These are phyloP conservation scores for Radiomyces spectabilis DNA, from an alignment of 192 early-diverging fungal genomes.

Conservation along the genomic window DNA sequence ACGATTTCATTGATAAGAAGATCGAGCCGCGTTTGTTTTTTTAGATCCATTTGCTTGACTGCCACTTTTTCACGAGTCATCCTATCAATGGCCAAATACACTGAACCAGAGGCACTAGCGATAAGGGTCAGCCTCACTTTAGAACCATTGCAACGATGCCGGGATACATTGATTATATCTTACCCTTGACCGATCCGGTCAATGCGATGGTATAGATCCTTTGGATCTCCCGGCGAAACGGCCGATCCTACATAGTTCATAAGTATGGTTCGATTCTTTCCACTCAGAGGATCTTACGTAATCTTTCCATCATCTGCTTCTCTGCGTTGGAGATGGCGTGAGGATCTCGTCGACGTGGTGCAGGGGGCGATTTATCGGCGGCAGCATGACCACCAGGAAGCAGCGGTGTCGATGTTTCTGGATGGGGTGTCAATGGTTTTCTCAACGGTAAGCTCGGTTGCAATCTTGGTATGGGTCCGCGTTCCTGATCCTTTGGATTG, in stretches of 20 bases:
- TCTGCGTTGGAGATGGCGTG: slow-evolving; percentile 77
- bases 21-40: slow-evolving; percentile 92
- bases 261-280: neutral
- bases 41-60: slow-evolving; percentile 95
- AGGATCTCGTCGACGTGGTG: slow-evolving; percentile 24
- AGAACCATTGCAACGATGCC: no score
- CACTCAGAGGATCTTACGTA: slow-evolving; percentile 49
- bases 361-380: slow-evolving; percentile 20
- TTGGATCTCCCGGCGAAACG: slow-evolving; percentile 89
- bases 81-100: slow-evolving; percentile 75
- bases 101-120: slow-evolving; percentile 80
- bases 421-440: no score
- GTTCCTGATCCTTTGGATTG: no score
- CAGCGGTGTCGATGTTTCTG: neutral
- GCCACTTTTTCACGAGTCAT: slow-evolving; percentile 64
- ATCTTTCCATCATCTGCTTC: slow-evolving; percentile 94
- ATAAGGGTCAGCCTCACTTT: neutral
- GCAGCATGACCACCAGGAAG: slow-evolving; percentile 6
- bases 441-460: no score
- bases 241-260: slow-evolving; percentile 57
- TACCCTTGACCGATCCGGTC: slow-evolving; percentile 97
- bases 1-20: slow-evolving; percentile 91
- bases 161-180: no score
- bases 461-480: no score
- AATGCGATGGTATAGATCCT: slow-evolving; percentile 82